Conservation (phyloP, 441 rosid species). For the Capsella rubella region DNA sequence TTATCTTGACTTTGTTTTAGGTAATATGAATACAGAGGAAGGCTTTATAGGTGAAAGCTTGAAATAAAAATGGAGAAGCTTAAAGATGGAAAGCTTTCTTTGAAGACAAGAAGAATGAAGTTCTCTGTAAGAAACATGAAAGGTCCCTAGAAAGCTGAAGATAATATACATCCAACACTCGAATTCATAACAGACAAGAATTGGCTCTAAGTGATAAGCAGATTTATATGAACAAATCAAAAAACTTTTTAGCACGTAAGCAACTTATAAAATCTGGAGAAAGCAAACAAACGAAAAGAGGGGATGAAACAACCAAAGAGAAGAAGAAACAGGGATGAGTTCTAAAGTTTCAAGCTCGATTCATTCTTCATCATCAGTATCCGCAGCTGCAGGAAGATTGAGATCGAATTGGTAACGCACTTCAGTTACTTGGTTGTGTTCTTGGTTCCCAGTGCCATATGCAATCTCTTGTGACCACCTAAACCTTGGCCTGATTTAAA, state of each 20-base stretch:
- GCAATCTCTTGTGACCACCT: slow-evolving; percentile 90
- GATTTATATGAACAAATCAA: slow-evolving; percentile 34
- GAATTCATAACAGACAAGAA: slow-evolving; percentile 12
- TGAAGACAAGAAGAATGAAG: slow-evolving; percentile 28
- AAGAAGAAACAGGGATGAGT: slow-evolving; percentile 3
- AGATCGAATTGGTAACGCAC: slow-evolving; percentile 62
- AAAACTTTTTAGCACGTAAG: background rate
- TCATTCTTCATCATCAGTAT: slow-evolving; percentile 49
- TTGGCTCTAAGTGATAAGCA: slow-evolving; percentile 14
- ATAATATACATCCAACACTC: slow-evolving; percentile 27
- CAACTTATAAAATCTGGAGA: slow-evolving; percentile 1
- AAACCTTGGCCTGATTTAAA: slow-evolving; percentile 90
- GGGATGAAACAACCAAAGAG: background rate
- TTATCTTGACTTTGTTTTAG: background rate
- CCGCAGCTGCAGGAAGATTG: slow-evolving; percentile 61
- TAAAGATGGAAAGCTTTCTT: slow-evolving; percentile 11
- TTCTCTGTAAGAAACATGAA: slow-evolving; percentile 18
- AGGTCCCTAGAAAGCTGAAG: slow-evolving; percentile 17
- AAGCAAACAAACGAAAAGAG: background rate
- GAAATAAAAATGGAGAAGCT: background rate
- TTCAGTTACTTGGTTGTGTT: slow-evolving; percentile 33
- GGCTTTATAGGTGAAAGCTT: slow-evolving; percentile 16
- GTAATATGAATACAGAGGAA: slow-evolving; percentile 18
- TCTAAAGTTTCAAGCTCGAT: slow-evolving; percentile 16
- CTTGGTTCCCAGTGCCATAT: slow-evolving; percentile 62